phyloP scores from a whole-genome alignment of 768 basidiomycete genomes.

The Dendrothele bispora region DNA sequence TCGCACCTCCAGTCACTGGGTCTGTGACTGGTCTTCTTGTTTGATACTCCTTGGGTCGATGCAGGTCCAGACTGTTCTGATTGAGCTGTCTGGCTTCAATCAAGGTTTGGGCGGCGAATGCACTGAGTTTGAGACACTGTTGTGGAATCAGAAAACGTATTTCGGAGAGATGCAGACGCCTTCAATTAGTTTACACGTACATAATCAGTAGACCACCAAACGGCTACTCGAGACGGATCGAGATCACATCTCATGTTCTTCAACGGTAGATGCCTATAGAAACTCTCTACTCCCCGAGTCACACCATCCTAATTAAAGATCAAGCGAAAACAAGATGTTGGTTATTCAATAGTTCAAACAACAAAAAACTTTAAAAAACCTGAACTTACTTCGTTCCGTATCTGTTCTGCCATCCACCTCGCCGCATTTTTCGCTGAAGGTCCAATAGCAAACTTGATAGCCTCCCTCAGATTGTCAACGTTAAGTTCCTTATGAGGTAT shows the following conservation, averaged over 20 bases:
- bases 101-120: constrained; percentile 52
- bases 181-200: too few species aligned
- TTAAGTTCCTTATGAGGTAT: constrained; percentile 54
- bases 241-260: constrained; percentile 66
- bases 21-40: constrained; percentile 37
- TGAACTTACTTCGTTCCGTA: constrained; percentile 43
- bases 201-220: constrained; percentile 59
- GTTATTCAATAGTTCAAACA: neutral
- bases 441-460: constrained; percentile 48
- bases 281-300: constrained; percentile 47
- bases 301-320: constrained; percentile 58
- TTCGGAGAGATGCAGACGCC: too few species aligned
- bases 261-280: constrained; percentile 60
- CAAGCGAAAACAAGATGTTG: neutral
- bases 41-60: constrained; percentile 49
- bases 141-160: neutral
- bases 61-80: constrained; percentile 43
- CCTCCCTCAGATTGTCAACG: constrained; percentile 50
- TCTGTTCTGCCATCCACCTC: constrained; percentile 46
- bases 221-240: constrained; percentile 47
- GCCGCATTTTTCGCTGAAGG: constrained; percentile 50
- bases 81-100: constrained; percentile 44
- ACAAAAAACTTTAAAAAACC: neutral
- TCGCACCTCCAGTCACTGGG: constrained; percentile 43
- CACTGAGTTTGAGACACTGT: constrained; percentile 51